A percentile compares a stretch with the other conserved stretches of the same genome.
These are phyloP conservation scores for Penicillium sp. DNA, from an alignment of 2,329 filamentous ascomycete genomes.

Conservation along the genomic window DNA sequence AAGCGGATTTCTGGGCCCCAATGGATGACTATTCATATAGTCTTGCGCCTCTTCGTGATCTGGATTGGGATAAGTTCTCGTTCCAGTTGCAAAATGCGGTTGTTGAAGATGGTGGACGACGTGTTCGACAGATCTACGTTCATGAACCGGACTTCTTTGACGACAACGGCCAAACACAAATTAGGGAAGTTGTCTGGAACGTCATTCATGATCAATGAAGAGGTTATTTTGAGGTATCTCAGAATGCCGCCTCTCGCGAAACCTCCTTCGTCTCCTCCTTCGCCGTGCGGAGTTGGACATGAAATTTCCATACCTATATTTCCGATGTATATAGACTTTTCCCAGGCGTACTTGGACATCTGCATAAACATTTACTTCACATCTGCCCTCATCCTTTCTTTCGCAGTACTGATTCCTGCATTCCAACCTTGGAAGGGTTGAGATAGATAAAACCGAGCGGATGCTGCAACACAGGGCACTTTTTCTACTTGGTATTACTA, in stretches of 20 bases:
- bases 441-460: too few species aligned
- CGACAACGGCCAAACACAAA: conserved; percentile 12
- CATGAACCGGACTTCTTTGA: conserved; percentile 28
- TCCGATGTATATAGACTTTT: neutral
- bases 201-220: neutral
- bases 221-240: neutral
- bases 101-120: conserved; percentile 34
- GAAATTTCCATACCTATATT: neutral
- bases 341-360: neutral
- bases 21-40: conserved; percentile 52
- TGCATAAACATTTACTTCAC: neutral
- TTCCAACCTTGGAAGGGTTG: too few species aligned
- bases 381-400: too few species aligned
- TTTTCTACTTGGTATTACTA: too few species aligned
- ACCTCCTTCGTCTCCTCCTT: neutral
- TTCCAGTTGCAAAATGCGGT: conserved; percentile 51
- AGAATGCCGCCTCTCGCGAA: neutral
- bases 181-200: conserved; percentile 31
- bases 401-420: too few species aligned
- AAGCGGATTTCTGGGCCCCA: conserved; percentile 42
- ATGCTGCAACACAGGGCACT: too few species aligned
- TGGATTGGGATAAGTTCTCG: conserved; percentile 52
- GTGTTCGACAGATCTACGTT: conserved; percentile 58
- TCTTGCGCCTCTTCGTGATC: conserved; percentile 52
- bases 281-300: neutral